Conservation (phyloP, 208 protist genomes). For the Acanthamoeba rhysodes region DNA sequence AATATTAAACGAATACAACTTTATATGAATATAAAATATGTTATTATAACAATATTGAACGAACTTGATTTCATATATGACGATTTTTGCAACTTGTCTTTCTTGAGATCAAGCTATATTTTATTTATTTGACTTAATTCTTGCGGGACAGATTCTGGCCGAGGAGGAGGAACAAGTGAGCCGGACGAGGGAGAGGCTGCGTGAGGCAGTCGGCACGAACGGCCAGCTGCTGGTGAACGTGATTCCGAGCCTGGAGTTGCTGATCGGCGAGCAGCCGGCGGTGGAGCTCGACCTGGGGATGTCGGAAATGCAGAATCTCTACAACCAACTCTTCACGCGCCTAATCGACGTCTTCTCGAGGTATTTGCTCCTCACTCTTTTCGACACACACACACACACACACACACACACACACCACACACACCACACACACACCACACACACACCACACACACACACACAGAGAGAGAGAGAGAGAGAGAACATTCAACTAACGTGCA, state of each 20-base stretch:
- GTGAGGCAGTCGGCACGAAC: slow-evolving; percentile 14
- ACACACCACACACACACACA: too few relatives aligned
- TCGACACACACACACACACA: neutral
- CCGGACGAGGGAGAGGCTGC: slow-evolving; percentile 23
- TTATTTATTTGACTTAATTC: neutral
- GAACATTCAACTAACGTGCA: neutral
- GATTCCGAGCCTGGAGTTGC: slow-evolving; percentile 66
- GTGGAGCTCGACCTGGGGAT: slow-evolving; percentile 59
- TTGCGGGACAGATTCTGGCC: neutral
- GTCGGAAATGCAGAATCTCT: slow-evolving; percentile 73
- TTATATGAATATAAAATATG: too few relatives aligned
- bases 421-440: too few relatives aligned
- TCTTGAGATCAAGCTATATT: neutral
- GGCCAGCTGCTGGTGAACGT: slow-evolving; percentile 64
- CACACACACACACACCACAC: too few relatives aligned
- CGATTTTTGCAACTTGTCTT: too few relatives aligned
- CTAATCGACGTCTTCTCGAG: slow-evolving; percentile 37
- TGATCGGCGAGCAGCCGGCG: slow-evolving; percentile 52
- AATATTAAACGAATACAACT: too few relatives aligned
- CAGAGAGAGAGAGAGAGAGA: too few relatives aligned
- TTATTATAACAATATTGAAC: neutral
- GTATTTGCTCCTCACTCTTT: neutral
- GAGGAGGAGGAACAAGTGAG: slow-evolving; percentile 59
- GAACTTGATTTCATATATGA: too few relatives aligned
- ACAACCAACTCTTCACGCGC: slow-evolving; percentile 63